A percentile compares a stretch with the other conserved stretches of the same genome.
Conservation (phyloP, 2,329 filamentous ascomycete species). For the Penicillium sp. region DNA sequence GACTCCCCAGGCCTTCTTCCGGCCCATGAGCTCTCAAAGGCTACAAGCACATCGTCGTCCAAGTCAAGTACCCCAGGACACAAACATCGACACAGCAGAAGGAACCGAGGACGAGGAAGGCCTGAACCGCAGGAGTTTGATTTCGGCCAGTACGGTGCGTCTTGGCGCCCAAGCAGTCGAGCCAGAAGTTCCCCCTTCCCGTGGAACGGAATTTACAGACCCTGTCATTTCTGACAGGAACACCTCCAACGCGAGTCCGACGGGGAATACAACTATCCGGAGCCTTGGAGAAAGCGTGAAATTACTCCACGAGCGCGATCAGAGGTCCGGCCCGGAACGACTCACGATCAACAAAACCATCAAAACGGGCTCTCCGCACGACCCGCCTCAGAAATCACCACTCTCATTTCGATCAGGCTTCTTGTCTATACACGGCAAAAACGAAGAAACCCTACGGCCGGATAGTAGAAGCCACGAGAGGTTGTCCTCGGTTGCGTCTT, state of each 20-base stretch:
- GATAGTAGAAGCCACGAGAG: slow-evolving; percentile 70
- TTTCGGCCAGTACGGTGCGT: slow-evolving; percentile 49
- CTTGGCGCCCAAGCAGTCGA: slow-evolving; percentile 34
- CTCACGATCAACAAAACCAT: slow-evolving; percentile 60
- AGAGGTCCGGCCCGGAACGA: slow-evolving; percentile 38
- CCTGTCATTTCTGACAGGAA: slow-evolving; percentile 65
- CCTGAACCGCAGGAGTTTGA: slow-evolving; percentile 57
- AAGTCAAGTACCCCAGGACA: slow-evolving; percentile 37
- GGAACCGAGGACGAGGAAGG: slow-evolving; percentile 43
- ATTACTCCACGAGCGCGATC: slow-evolving; percentile 61
- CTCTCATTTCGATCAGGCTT: slow-evolving; percentile 75
- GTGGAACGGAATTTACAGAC: slow-evolving; percentile 77
- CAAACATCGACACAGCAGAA: slow-evolving; percentile 34
- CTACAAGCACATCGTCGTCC: slow-evolving; percentile 81
- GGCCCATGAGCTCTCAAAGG: slow-evolving; percentile 93
- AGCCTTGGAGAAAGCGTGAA: slow-evolving; percentile 74
- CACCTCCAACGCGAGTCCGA: slow-evolving; percentile 72
- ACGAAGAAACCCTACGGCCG: slow-evolving; percentile 46
- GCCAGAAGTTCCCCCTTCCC: slow-evolving; percentile 62
- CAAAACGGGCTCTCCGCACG: slow-evolving; percentile 51
- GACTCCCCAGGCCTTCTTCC: slow-evolving; percentile 86
- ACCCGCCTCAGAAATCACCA: slow-evolving; percentile 65
- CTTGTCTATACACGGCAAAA: slow-evolving; percentile 58
- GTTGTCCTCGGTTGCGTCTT: slow-evolving; percentile 75
- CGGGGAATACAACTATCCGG: slow-evolving; percentile 52